phyloP scores from a whole-genome alignment of 1,284 basidiomycete species.

The Malassezia nana region DNA sequence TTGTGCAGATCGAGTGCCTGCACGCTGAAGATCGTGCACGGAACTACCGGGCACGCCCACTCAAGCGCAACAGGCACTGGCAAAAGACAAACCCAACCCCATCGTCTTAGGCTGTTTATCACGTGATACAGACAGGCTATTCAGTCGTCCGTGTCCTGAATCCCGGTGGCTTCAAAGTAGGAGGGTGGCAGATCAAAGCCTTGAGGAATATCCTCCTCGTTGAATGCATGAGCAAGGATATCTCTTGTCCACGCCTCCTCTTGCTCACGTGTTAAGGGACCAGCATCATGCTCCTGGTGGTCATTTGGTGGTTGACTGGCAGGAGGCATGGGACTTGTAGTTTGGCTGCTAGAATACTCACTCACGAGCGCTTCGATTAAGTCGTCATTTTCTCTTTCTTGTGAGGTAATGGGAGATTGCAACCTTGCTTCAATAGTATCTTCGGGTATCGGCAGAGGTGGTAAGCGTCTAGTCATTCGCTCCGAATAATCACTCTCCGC shows the following conservation, averaged over 20 bases:
- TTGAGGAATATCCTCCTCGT: constrained; percentile 24
- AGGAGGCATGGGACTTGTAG: background rate
- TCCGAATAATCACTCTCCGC: background rate
- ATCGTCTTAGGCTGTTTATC: too few relatives aligned
- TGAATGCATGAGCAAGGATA: constrained; percentile 10
- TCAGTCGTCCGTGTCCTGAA: constrained; percentile 9
- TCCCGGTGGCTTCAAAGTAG: constrained; percentile 36
- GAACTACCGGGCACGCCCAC: background rate
- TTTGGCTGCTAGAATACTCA: background rate
- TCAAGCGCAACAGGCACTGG: background rate
- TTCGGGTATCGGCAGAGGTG: background rate
- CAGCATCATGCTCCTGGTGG: constrained; percentile 10
- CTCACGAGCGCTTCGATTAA: background rate
- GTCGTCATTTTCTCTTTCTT: background rate
- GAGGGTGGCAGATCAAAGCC: constrained; percentile 35
- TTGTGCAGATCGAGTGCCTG: background rate
- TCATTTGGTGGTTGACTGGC: background rate
- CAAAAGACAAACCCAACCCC: too few relatives aligned
- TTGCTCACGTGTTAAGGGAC: constrained; percentile 13
- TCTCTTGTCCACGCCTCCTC: constrained; percentile 17
- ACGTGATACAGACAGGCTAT: constrained; percentile 3
- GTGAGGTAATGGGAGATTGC: background rate
- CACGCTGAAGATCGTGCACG: background rate
- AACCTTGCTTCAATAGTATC: background rate
- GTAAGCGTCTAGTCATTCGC: background rate